Conservation (phyloP, 371 early-diverging fungal genomes). For the Saksenaea oblongispora region DNA sequence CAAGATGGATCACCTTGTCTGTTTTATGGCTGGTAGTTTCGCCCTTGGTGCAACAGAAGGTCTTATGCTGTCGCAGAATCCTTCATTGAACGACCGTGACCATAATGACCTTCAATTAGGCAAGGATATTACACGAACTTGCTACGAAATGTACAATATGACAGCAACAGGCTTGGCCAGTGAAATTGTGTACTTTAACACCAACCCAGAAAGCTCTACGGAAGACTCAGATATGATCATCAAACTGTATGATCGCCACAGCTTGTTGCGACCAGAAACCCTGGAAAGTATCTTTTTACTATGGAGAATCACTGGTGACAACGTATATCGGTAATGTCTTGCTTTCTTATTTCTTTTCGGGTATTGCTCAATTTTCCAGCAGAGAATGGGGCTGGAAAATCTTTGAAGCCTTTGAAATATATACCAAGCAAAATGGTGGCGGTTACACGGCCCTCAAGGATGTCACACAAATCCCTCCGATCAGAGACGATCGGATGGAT, state of each 20-base stretch:
- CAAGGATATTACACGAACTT: constrained; percentile 74
- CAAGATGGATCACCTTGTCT: constrained; percentile 94
- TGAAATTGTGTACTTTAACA: constrained; percentile 74
- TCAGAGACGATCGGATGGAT: constrained; percentile 74
- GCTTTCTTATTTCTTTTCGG: not conserved
- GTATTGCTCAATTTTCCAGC: constrained; percentile 14
- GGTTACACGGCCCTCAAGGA: constrained; percentile 83
- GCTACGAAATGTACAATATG: constrained; percentile 81
- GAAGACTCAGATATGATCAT: constrained; percentile 64
- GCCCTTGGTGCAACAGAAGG: constrained; percentile 79
- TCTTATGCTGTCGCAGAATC: constrained; percentile 24
- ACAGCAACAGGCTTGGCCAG: constrained; percentile 81
- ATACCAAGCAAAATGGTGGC: constrained; percentile 65
- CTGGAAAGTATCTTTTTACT: constrained; percentile 86
- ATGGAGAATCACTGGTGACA: constrained; percentile 84
- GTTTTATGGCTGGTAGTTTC: constrained; percentile 87
- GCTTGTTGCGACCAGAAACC: constrained; percentile 85
- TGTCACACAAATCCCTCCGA: constrained; percentile 60
- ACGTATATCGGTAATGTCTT: constrained; percentile 61
- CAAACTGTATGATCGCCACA: constrained; percentile 66
- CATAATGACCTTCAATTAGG: constrained; percentile 70
- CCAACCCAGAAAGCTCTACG: constrained; percentile 22
- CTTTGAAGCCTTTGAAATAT: constrained; percentile 80
- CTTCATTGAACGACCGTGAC: constrained; percentile 27
- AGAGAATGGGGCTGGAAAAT: constrained; percentile 93